Conservation (phyloP, 495 filamentous ascomycete species). For the Parmelia sp. region DNA sequence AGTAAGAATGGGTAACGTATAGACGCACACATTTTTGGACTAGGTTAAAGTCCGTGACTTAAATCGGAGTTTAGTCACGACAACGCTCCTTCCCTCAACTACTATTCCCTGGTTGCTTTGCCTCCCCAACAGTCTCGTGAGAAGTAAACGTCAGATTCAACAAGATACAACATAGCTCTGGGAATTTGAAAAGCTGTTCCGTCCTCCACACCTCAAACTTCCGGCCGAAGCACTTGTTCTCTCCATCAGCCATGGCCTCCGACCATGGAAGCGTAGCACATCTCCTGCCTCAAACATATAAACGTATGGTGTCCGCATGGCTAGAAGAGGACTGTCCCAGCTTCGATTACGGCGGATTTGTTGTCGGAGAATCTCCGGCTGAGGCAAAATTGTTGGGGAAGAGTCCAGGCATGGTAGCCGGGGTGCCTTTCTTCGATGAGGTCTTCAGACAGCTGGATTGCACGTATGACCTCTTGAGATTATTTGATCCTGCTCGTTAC, state of each 20-base stretch:
- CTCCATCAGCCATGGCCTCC: constrained; percentile 44
- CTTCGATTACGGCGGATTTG: constrained; percentile 95
- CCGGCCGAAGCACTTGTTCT: not conserved
- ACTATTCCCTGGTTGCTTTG: not conserved
- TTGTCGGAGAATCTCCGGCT: constrained; percentile 72
- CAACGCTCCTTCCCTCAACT: too few relatives aligned
- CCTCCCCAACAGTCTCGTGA: not conserved
- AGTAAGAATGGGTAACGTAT: too few relatives aligned
- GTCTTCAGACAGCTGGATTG: constrained; percentile 87
- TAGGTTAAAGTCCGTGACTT: too few relatives aligned
- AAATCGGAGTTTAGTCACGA: not conserved
- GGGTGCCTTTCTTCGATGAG: constrained; percentile 92
- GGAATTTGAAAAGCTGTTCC: not conserved
- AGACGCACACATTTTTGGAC: too few relatives aligned
- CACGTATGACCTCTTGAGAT: constrained; percentile 42
- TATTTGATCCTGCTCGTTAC: constrained; percentile 1
- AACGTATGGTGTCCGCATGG: constrained; percentile 73
- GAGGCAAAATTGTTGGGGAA: constrained; percentile 88
- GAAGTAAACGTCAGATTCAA: too few relatives aligned
- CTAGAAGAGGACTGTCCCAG: constrained; percentile 92
- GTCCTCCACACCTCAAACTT: not conserved
- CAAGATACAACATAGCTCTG: too few relatives aligned
- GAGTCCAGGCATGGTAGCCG: constrained; percentile 77
- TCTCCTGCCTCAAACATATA: constrained; percentile 79
- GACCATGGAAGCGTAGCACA: constrained; percentile 69